Evolutionary conservation across 2,329 filamentous ascomycete species (phyloP), one percentile per base, ranked within the genome.

Genomic region (Monilinia vaccinii-corymbosi): DNA sequence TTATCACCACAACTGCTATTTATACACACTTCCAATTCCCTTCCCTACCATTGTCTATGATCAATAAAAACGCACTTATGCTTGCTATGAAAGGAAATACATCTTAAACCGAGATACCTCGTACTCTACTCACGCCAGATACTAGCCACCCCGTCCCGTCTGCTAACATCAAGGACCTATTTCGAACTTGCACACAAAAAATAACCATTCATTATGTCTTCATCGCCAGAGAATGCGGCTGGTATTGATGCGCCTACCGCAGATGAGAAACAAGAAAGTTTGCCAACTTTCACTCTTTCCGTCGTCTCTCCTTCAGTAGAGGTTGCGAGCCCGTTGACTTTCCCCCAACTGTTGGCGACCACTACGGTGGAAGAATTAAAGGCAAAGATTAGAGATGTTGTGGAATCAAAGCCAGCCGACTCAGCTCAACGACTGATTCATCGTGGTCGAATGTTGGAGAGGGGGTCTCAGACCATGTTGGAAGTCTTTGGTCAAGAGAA

Each of bases 381-480:
- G 69, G 77, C 78, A 47, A 80, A 74, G 68, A 83, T 86, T 61
- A 79, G 81, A 36, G 75, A 82, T 66, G 68, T 71, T 4, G 69
- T 85, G 46, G 72, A 76, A 28, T 70, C 78, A 48, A 78, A 76
- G 56, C 82, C 82, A 4, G 66, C 76, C 18, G 77, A 83, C 62
- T 77, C 82, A 38, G 76, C 79, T 38, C 81, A 86, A 69, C 77
- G 83, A 46, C 72, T 87, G 61, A 86, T 87, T 42, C 79, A 86
- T 66, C 76, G 80, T 46, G 84, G 84, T 1, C 79, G 82, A 40
- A 75, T 83, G 50, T 72, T 86, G 51, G 70, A 75, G 34, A 77
- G 77, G 53, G 81, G 85, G 42, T 72, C 73, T 13, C 81, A 84
- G 60, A 84, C 78, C 18, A 74, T 87, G 72, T 68, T 77, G 28